Conservation (phyloP, 2,329 filamentous ascomycete genomes). For the Phaeosphaeria sp. region DNA sequence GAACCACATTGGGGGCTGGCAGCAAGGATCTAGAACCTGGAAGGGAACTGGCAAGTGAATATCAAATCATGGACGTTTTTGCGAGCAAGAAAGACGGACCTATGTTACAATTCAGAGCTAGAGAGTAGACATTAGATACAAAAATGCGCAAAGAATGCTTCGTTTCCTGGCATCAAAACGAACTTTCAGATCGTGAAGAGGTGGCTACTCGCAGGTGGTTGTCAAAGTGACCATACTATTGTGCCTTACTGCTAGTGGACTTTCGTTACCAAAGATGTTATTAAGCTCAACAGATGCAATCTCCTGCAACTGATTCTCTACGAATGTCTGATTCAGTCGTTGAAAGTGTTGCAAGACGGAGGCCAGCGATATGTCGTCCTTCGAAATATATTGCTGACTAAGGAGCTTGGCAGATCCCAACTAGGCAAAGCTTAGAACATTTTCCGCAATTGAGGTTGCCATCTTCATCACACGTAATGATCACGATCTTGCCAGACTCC, state of each 20-base stretch:
- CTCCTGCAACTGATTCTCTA: too few species aligned
- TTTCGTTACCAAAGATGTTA: neutral
- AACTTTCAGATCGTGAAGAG: neutral
- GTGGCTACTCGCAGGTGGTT: neutral
- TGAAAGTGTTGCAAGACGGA: neutral
- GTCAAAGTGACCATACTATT: neutral
- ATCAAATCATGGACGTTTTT: constrained; percentile 75
- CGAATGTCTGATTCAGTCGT: too few species aligned
- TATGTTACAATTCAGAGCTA: constrained; percentile 62
- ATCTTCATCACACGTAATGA: neutral
- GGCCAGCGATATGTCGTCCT: neutral
- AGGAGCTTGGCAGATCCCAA: neutral
- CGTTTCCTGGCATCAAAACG: neutral
- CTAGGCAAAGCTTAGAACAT: neutral
- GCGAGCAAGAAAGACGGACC: constrained; percentile 76
- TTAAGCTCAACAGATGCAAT: neutral
- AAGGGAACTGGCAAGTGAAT: constrained; percentile 58
- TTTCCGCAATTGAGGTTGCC: neutral
- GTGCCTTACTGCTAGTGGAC: neutral
- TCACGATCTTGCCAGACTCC: neutral
- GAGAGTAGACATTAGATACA: neutral
- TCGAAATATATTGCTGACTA: neutral
- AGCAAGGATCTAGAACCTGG: constrained; percentile 39
- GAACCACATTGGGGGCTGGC: constrained; percentile 41
- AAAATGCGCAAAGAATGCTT: neutral